Evolutionary conservation across 2,329 filamentous ascomycete genomes (phyloP).

Genomic region (Colletotrichum melonis): DNA sequence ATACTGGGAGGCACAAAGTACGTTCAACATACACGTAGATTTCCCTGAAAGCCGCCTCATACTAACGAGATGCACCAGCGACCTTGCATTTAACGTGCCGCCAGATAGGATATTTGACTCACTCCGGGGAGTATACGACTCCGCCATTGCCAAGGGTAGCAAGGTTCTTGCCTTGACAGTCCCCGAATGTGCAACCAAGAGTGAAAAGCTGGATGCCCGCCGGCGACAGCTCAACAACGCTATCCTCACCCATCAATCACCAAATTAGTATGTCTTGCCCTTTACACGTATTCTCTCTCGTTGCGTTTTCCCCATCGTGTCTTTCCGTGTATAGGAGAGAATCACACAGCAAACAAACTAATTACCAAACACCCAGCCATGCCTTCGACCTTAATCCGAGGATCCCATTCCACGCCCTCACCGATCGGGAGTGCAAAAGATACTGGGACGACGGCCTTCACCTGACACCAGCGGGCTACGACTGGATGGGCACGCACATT

Average conservation of each 20-base stretch:
- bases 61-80: conserved; percentile 47
- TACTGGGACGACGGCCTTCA: conserved; percentile 74
- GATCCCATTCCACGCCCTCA: conserved; percentile 65
- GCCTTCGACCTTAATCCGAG: conserved; percentile 66
- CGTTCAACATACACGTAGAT: conserved; percentile 32
- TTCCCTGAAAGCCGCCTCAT: background rate
- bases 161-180: conserved; percentile 74
- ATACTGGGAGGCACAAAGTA: conserved; percentile 74
- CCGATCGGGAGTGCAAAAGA: conserved; percentile 54
- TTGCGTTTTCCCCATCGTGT: background rate
- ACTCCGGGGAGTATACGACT: conserved; percentile 62
- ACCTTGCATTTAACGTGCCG: conserved; percentile 56
- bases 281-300: background rate
- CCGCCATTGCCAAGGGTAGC: conserved; percentile 59
- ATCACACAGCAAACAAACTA: background rate
- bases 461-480: conserved; percentile 68
- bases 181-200: conserved; percentile 58
- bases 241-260: conserved; percentile 61
- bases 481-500: conserved; percentile 69
- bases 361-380: conserved; percentile 52
- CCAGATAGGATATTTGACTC: conserved; percentile 58
- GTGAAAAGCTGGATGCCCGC: conserved; percentile 43
- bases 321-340: no score
- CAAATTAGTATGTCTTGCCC: conserved; percentile 61
- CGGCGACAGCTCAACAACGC: conserved; percentile 62